phyloP scores from a whole-genome alignment of 257 asterid species.

The Cruciata laevipes region DNA sequence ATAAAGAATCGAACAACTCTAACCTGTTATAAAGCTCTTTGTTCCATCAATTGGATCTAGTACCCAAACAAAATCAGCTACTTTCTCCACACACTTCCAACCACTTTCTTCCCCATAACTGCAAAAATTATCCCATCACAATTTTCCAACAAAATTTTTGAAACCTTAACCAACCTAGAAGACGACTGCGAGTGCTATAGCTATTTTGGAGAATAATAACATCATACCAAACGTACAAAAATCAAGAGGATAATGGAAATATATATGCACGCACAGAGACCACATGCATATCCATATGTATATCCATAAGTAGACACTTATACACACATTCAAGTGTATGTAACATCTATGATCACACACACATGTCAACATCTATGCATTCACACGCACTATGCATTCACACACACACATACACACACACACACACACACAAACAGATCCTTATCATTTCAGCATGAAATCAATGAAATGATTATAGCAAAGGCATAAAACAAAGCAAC shows the following conservation, averaged over 20 bases:
- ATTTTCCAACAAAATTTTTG: neutral
- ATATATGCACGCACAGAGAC: too few species aligned
- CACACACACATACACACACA: too few species aligned
- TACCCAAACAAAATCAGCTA: constrained; percentile 87
- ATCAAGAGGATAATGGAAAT: neutral
- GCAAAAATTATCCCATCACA: constrained; percentile 18
- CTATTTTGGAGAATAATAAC: neutral
- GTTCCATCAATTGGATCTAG: constrained; percentile 98
- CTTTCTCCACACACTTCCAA: constrained; percentile 65
- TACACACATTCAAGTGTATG: neutral
- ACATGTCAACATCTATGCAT: too few species aligned
- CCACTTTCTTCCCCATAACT: constrained; percentile 96
- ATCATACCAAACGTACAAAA: neutral
- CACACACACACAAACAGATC: neutral
- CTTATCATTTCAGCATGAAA: neutral
- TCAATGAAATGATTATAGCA: neutral
- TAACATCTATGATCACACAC: too few species aligned
- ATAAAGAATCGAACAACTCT: neutral
- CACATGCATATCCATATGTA: neutral
- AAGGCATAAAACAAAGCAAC: neutral
- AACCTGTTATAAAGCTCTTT: constrained; percentile 93
- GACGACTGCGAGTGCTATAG: neutral
- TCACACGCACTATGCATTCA: too few species aligned
- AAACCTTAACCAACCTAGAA: neutral
- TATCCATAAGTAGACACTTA: too few species aligned